Conservation (phyloP, 805 yeast genomes). For the Teunomyces barrocoloradensis region DNA sequence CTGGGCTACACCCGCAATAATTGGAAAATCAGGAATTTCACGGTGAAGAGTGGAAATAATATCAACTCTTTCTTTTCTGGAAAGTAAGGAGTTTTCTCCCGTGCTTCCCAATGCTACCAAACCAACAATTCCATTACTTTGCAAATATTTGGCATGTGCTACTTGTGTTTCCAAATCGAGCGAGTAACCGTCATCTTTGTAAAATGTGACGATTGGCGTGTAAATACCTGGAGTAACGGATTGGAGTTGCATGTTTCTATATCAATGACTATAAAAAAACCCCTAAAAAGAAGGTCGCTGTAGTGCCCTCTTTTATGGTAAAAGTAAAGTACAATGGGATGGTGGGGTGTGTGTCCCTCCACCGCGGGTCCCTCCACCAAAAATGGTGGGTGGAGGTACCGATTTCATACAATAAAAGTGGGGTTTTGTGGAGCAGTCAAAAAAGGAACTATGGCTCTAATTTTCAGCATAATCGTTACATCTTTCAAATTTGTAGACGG, state of each 20-base stretch:
- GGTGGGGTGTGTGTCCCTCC: neutral
- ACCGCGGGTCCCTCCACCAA: neutral
- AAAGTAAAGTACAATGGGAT: neutral
- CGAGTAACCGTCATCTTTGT: constrained; percentile 39
- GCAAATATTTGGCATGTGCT: constrained; percentile 42
- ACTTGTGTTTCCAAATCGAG: constrained; percentile 47
- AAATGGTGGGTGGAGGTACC: neutral
- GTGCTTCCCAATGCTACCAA: constrained; percentile 52
- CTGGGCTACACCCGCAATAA: constrained; percentile 51
- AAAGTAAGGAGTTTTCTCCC: constrained; percentile 53
- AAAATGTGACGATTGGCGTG: constrained; percentile 55
- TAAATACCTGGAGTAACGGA: constrained; percentile 40
- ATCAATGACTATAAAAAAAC: no score
- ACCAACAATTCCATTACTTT: constrained; percentile 46
- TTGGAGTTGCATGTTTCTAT: neutral
- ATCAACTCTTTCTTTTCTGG: constrained; percentile 42
- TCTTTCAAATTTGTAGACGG: no score
- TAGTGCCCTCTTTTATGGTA: neutral
- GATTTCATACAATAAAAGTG: neutral
- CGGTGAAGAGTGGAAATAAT: constrained; percentile 31
- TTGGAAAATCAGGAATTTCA: constrained; percentile 38
- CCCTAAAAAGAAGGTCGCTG: neutral
- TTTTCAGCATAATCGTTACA: no score
- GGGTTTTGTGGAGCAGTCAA: neutral
- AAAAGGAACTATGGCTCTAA: no score